Evolutionary conservation across 306 rosid species (phyloP), one percentile per base, ranked within the genome.

Genomic region (Phaseolus lunatus): DNA sequence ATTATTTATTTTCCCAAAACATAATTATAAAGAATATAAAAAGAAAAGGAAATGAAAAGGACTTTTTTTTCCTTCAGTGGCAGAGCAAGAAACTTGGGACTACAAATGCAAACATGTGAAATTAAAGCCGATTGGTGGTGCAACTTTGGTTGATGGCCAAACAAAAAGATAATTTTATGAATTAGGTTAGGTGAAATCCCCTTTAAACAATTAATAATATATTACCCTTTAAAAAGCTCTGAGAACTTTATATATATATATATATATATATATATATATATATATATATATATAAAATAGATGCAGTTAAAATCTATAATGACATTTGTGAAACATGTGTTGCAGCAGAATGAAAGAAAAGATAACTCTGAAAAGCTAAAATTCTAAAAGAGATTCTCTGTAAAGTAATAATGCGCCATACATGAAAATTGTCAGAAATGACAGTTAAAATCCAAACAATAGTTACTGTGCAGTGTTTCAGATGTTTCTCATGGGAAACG

Each of bases 401-500:
- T 54, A 22, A 9, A 54, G 29, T 0, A 54, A 54, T 22, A 2
- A 54, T 22, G 16, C 61, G 7, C 62, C 22, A 22, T 54, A 10
- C 20, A 19, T 54, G 61, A 54, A 54, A 54, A 22, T 20, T 53
- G 59, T 53, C 27, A 53, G 59, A 53, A 53, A 53, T 20, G 59
- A 15, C 7, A 9, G 15, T 43, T 43, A 3, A 14, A 10, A 43
- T 43, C 48, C 15, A 43, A 9, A 19, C 23, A 53, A 8, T 22
- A 1, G 16, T 22, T 54, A 10, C 14, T 53, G 59, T 19, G 16
- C 1, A 43, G 10, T 11, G 16, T 22, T 22, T 53, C 59, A 9
- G 59, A 27, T 12, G 7, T 53, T 53, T 52, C 26, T 53, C 15
- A 53, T 53, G 2, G 3, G 2, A 53, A 53, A 20, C 4, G 7